Percentiles rank a stretch among this genome's conserved stretches.
Conservation (phyloP, 441 rosid species). For the Rhodomyrtus psidioides region DNA sequence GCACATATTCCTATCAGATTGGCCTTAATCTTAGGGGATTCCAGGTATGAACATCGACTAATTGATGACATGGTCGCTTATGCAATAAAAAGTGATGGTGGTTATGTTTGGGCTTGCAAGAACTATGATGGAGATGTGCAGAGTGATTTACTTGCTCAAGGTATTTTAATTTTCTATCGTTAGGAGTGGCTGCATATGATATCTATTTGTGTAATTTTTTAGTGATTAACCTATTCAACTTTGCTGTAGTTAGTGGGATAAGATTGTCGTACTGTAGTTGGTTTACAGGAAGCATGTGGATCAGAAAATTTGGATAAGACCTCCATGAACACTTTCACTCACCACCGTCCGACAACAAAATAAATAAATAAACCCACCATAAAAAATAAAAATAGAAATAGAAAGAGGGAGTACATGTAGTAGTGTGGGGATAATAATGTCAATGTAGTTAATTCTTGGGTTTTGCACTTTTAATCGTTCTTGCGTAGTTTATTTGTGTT, state of each 20-base stretch:
- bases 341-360: neutral
- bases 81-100: conserved; percentile 93
- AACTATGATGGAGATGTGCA: conserved; percentile 97
- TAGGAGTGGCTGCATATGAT: neutral
- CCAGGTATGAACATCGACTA: conserved; percentile 92
- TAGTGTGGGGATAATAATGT: neutral
- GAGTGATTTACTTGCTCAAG: conserved; percentile 98
- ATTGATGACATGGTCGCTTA: conserved; percentile 99
- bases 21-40: neutral
- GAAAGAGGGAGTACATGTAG: neutral
- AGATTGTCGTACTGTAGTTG: neutral
- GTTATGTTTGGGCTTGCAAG: conserved; percentile 99
- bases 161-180: conserved; percentile 13
- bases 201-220: neutral
- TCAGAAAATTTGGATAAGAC: neutral
- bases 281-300: neutral
- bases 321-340: neutral
- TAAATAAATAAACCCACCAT: neutral
- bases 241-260: neutral
- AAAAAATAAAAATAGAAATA: neutral
- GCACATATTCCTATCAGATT: neutral
- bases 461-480: neutral
- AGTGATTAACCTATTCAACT: neutral
- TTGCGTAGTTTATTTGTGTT: neutral
- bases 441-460: neutral